Conservation (phyloP, 169 alveolate genomes). For the Cyclospora cayetanensis region DNA sequence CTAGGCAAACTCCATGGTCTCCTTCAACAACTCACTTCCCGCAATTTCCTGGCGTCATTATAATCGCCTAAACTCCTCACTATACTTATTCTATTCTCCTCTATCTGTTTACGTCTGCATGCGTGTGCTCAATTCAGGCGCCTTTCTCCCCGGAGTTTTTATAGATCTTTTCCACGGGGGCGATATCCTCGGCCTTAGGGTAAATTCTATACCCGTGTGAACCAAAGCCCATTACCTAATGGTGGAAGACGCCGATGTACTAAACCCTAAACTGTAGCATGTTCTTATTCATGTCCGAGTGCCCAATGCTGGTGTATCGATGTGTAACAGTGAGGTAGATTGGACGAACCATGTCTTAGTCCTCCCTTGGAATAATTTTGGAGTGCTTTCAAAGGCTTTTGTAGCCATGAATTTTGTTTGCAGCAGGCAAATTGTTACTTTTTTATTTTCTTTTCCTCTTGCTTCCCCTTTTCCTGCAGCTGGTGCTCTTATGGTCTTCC, state of each 20-base stretch:
- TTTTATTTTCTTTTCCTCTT: not conserved
- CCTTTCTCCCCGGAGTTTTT: conserved; percentile 68
- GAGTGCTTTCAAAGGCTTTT: not conserved
- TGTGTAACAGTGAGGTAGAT: not conserved
- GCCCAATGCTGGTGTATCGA: not conserved
- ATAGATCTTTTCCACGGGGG: conserved; percentile 60
- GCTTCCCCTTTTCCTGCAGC: conserved; percentile 32
- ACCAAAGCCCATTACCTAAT: not conserved
- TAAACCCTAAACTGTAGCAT: not conserved
- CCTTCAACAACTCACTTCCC: not conserved
- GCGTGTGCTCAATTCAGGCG: conserved; percentile 26
- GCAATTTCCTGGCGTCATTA: not conserved
- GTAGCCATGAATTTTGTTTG: too few species aligned
- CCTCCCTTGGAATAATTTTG: not conserved
- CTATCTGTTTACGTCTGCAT: too few species aligned
- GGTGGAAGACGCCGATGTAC: not conserved
- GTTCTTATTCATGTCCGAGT: not conserved
- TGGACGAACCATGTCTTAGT: not conserved
- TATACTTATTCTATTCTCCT: not conserved
- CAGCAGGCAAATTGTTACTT: too few species aligned
- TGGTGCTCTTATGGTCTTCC: conserved; percentile 64
- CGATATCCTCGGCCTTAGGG: conserved; percentile 63
- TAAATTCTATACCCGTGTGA: not conserved
- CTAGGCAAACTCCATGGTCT: not conserved
- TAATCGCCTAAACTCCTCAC: not conserved